phyloP scores from a whole-genome alignment of 345 rosid species.

The Eucalyptus albens region DNA sequence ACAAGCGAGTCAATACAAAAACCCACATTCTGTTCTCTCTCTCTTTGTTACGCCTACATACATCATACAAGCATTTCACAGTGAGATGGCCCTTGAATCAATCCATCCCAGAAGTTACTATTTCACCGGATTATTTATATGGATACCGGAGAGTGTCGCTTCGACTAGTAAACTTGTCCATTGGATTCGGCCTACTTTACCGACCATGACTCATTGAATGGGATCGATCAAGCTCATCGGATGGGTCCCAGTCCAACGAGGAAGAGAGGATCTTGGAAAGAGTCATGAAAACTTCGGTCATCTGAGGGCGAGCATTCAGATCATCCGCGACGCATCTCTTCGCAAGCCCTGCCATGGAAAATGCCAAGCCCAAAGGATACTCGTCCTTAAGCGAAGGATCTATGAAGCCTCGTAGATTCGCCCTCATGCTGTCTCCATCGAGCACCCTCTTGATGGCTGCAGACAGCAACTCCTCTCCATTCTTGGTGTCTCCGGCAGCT shows the following conservation, averaged over 20 bases:
- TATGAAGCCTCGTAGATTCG: conserved; percentile 40
- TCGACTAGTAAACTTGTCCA: neutral
- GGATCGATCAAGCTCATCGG: conserved; percentile 42
- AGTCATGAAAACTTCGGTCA: conserved; percentile 35
- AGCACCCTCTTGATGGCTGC: conserved; percentile 37
- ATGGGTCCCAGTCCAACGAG: conserved; percentile 78
- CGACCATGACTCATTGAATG: conserved; percentile 15
- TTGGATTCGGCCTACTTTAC: neutral
- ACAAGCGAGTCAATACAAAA: no score
- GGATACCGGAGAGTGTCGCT: neutral
- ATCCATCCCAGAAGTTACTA: neutral
- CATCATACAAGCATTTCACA: neutral
- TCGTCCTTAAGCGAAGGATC: conserved; percentile 47
- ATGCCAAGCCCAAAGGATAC: conserved; percentile 74
- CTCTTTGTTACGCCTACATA: neutral
- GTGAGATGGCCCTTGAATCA: neutral
- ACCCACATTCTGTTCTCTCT: no score
- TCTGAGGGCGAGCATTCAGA: conserved; percentile 48
- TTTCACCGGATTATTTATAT: neutral
- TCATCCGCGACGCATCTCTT: conserved; percentile 48
- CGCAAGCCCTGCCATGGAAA: conserved; percentile 69
- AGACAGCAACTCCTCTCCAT: conserved; percentile 37
- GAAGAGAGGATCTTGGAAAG: conserved; percentile 70
- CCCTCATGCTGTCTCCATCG: conserved; percentile 61
- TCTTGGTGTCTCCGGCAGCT: conserved; percentile 31